Evolutionary conservation across 2,329 filamentous ascomycete species (phyloP), one percentile per base, ranked within the genome.

Genomic region (Dothideomycetes sp.): DNA sequence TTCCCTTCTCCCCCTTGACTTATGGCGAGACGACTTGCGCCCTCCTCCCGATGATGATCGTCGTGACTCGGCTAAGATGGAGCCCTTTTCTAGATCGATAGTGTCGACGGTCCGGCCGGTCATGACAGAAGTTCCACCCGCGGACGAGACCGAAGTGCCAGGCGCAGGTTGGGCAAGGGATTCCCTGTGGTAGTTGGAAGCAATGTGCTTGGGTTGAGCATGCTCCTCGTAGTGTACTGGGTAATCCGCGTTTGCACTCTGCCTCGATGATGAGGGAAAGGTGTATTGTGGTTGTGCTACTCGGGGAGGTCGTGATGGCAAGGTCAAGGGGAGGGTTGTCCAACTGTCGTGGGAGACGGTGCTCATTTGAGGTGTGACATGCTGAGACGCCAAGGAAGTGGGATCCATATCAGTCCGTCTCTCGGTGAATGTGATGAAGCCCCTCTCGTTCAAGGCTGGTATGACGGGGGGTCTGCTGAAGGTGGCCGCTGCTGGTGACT

Each of bases 21-120:
- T 16, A n/a, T n/a, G n/a, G n/a, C n/a, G n/a, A n/a, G n/a, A n/a
- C 18, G 19, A 19, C 16, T 16, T 19, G 24, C 40, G 38, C 16
- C 34, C 34, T 11, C 40, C 10, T 12, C 19, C 19, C 17, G 40
- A 38, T 14, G n/a, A 29, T 34, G 22, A 16, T 19, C 34, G 31
- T 33, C 31, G 33, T 11, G 34, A 22, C 45, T 40, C 44, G 43
- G 40, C 38, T 35, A 43, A 31, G 16, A 45, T 40, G 17, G 37
- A 39, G 30, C 43, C 45, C 45, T 57, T 58, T 42, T 58, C 55
- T 12, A 55, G 38, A 34, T 57, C 52, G 38, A 55, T 49, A 5
- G 52, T 54, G 10, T 52, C 48, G 22, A 27, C 7, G 22, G 22
- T 27, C 7, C 22, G 7, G 3, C 45, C 47, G 15, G 50, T 52